Evolutionary conservation across 768 basidiomycete species (phyloP), one percentile per base, ranked within the genome.

Genomic region (Lactarius psammicola): DNA sequence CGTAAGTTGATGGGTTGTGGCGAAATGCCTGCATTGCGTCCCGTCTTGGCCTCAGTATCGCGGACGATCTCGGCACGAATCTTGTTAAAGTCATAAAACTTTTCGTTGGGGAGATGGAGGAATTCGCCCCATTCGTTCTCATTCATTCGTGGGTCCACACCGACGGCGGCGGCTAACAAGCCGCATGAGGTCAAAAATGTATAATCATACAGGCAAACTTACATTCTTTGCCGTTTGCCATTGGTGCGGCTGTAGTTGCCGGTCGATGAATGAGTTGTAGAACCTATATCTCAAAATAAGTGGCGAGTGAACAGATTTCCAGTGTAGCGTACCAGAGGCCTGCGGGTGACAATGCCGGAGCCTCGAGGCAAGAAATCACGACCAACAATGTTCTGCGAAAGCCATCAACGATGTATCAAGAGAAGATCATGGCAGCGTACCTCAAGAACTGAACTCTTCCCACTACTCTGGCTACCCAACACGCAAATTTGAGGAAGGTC

Each of bases 81-180:
- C 82, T 97, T 95, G 77, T 87, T 83, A 79, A 99, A 99, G 80
- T 99, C 96, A 76, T 89, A 93, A 78, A 98, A 95, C 79, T 98
- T 99, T 80, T 98, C 92, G 66, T 92, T 91, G 0, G 96, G 97
- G 44, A 98, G 84, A 72, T 95, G 94, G 34, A 98, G 81, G 83
- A 99, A 99, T 78, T 99, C 97, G 71, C 96, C 97, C 97, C 97
- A 99, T 77, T 98, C 97, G 71, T 97, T 87, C 62, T 87, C 81
- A 75, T 98, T 98, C 77, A 90, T 92, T 33, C 85, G 80, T 67
- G 89, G 87, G 78, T 92, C 91, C 34, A 77, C 74, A 13, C 80
- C 80, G 70, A 82, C 80, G 59, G 83, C 83, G 58, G 40, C 33
- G 8, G 66, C 65, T 66, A 28, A 20, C 31, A 36, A 2, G 31